Conservation (phyloP, 495 filamentous ascomycete species). For the Cenococcum geophilum region DNA sequence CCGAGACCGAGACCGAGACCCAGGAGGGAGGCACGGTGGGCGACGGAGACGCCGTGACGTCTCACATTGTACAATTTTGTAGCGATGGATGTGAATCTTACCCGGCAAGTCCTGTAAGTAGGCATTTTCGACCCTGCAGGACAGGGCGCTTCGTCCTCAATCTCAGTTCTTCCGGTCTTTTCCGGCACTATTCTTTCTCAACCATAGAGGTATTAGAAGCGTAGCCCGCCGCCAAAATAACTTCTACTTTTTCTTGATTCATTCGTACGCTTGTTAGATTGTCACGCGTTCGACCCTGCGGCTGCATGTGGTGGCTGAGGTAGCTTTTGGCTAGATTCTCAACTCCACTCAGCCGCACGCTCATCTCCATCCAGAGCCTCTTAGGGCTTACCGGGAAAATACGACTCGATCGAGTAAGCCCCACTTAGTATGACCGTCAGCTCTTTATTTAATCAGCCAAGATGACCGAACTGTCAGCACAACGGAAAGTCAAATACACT, state of each 20-base stretch:
- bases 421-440: background rate
- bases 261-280: background rate
- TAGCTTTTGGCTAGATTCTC: background rate
- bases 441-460: background rate
- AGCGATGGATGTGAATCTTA: background rate
- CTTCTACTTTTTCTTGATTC: background rate
- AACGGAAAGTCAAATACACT: too few species aligned
- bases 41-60: background rate
- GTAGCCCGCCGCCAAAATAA: conserved; percentile 4
- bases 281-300: background rate
- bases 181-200: background rate
- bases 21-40: background rate
- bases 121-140: background rate
- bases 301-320: background rate
- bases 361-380: background rate
- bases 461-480: too few species aligned
- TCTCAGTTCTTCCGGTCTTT: background rate
- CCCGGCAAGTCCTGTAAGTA: background rate
- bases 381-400: background rate
- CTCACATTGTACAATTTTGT: conserved; percentile 1
- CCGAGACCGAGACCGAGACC: background rate
- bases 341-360: background rate
- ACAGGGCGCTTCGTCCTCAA: background rate
- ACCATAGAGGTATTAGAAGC: conserved; percentile 8
- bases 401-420: background rate